Base-by-base conservation (phyloP, 192 early-diverging fungal species). In the Rhizophlyctis rosea region DNA sequence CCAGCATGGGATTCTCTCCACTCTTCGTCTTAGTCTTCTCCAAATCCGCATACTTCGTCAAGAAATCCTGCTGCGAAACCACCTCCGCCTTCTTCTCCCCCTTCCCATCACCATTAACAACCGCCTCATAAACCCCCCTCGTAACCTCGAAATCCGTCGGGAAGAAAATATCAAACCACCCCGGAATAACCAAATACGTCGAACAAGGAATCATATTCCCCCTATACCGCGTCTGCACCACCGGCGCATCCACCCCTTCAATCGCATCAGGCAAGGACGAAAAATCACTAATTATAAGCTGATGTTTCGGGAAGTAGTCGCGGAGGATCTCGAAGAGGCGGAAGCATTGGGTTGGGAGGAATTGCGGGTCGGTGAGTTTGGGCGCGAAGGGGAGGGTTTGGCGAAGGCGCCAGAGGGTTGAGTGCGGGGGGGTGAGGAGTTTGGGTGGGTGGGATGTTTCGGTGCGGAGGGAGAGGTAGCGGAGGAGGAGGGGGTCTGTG, bases 121-220 rank as follows among this genome's bases (percentile, higher is more conserved):
- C 57, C 34, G 34, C 55, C 60, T 47, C 13, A 72, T 98, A 95
- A 75, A 98, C 77, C 34, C 85, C 82, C 62, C 71, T 66, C 68
- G 94, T 63, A 16, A 92, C 72, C 65, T 91, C 91, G 83, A 95
- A 99, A 72, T 99, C 88, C 24, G 95, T 98, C 2, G 96, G 96
- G 68, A 98, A 99, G 74, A 99, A 98, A 50, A 99, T 96, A 68
- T 98, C 96, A 76, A 99, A 99, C 85, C 86, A 96, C 11, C 96
- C 96, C 3, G 94, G 96, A 72, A 94, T 91, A 5, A 99, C 95
- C 73, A 99, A 88, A 63, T 95, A 96, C 0, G 94, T 96, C 29
- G 88, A 88, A 62, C 93, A 95, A 14, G 96, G 89, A 4, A 99
- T 89, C 93, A 96, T 99, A 27, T 79, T 82, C 1, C 90, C 87